Conservation (phyloP, 495 filamentous ascomycete genomes). For the Trichoderma reesei region DNA sequence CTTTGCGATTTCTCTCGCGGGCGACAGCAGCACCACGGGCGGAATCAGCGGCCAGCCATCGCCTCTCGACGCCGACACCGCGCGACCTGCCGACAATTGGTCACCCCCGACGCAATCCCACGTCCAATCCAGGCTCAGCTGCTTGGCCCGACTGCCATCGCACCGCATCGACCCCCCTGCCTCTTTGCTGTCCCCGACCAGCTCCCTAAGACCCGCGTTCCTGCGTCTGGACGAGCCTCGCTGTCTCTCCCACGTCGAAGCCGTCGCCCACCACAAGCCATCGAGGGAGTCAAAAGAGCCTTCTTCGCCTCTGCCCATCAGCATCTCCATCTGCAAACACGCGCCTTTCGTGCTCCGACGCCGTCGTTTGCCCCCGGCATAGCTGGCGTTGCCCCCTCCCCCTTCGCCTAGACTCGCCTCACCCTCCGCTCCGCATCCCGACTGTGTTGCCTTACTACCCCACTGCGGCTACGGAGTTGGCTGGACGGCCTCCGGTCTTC, state of each 20-base stretch:
- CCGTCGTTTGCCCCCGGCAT: neutral
- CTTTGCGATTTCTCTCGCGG: neutral
- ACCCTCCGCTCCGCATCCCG: constrained; percentile 8
- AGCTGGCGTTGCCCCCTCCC: constrained; percentile 11
- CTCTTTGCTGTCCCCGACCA: neutral
- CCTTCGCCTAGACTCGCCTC: constrained; percentile 20
- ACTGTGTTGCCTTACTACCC: constrained; percentile 7
- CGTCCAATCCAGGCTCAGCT: neutral
- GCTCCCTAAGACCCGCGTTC: constrained; percentile 5
- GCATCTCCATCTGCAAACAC: neutral
- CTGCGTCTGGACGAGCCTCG: neutral
- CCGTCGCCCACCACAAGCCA: neutral
- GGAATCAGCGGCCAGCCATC: neutral
- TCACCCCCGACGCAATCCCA: neutral
- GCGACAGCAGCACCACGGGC: neutral
- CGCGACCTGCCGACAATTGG: constrained; percentile 3
- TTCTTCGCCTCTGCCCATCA: neutral
- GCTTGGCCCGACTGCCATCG: neutral
- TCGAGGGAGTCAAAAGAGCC: neutral
- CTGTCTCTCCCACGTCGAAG: neutral
- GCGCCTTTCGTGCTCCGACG: neutral
- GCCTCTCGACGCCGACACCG: neutral
- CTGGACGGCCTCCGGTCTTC: constrained; percentile 6
- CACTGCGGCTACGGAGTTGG: constrained; percentile 5
- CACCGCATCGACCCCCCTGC: neutral